Conservation (phyloP, 371 early-diverging fungal species). For the Rhizopus delemar region DNA sequence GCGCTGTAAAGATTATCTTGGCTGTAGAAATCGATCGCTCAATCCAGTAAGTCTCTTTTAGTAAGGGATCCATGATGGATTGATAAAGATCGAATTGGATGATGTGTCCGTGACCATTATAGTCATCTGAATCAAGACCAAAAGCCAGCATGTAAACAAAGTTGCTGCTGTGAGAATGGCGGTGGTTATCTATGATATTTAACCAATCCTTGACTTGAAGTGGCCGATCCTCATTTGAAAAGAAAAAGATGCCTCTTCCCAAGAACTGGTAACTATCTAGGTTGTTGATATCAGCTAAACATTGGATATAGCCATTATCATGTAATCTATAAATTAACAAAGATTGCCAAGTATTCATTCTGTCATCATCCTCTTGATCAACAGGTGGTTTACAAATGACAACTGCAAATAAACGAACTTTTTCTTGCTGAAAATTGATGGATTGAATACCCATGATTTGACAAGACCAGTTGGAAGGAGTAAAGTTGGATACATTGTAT, state of each 20-base stretch:
- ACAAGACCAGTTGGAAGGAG: constrained; percentile 28
- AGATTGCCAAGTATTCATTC: constrained; percentile 35
- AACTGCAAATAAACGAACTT: constrained; percentile 34
- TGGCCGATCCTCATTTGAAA: constrained; percentile 8
- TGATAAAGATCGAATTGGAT: too few species aligned
- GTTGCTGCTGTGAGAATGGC: constrained; percentile 11
- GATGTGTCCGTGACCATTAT: constrained; percentile 29
- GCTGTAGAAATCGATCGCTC: too few species aligned
- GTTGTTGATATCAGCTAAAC: constrained; percentile 30
- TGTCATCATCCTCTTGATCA: constrained; percentile 23
- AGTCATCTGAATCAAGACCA: constrained; percentile 25
- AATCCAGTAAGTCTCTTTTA: too few species aligned
- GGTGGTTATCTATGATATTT: constrained; percentile 26
- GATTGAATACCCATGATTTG: constrained; percentile 45
- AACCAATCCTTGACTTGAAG: constrained; percentile 28
- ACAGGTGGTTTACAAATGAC: constrained; percentile 27
- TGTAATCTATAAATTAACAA: constrained; percentile 37
- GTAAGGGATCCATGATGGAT: too few species aligned
- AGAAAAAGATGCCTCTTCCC: constrained; percentile 40
- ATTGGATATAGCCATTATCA: constrained; percentile 36
- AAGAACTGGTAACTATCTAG: constrained; percentile 23
- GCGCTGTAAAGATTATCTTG: too few species aligned
- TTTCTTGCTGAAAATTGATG: constrained; percentile 19
- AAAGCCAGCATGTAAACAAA: constrained; percentile 31
- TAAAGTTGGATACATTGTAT: constrained; percentile 28